Percentiles rank a stretch among this genome's conserved stretches.
These are phyloP conservation scores for Rhazya stricta DNA, from an alignment of 257 asterid species.

Conservation along the genomic window DNA sequence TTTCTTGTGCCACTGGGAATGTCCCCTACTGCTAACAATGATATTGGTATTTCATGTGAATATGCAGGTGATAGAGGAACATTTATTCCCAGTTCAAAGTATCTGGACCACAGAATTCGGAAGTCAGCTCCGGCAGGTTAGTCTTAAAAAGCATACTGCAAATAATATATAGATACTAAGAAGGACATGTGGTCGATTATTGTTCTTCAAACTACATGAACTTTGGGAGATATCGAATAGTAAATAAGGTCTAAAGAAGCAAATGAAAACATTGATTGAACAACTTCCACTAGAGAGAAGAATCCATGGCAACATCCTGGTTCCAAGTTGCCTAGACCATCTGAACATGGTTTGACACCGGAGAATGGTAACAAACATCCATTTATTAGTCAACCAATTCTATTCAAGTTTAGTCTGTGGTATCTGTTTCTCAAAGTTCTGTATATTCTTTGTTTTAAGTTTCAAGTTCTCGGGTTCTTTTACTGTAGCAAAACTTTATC, in stretches of 20 bases:
- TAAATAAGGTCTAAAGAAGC: constrained; percentile 52
- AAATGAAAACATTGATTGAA: constrained; percentile 57
- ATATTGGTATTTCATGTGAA: constrained; percentile 16
- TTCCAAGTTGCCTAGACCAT: constrained; percentile 48
- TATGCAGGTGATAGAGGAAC: constrained; percentile 45
- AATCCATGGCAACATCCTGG: constrained; percentile 48
- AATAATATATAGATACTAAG: not conserved
- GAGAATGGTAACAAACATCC: constrained; percentile 32
- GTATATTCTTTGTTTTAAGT: not conserved
- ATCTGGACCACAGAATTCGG: constrained; percentile 59
- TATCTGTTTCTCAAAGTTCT: not conserved
- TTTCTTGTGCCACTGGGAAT: not conserved
- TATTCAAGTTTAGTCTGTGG: not conserved
- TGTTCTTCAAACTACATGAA: not conserved
- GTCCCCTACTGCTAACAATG: too few relatives aligned
- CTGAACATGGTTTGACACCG: constrained; percentile 42
- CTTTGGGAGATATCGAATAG: constrained; percentile 52
- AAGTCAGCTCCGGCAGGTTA: constrained; percentile 60
- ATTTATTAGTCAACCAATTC: not conserved
- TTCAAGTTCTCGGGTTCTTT: not conserved
- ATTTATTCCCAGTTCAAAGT: constrained; percentile 80
- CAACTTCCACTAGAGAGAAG: constrained; percentile 85
- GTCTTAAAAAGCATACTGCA: constrained; percentile 9
- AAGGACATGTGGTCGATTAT: not conserved
- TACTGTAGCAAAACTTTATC: constrained; percentile 4